Base-by-base conservation (phyloP, 495 filamentous ascomycete genomes). In the Jackrogersella minutella region DNA sequence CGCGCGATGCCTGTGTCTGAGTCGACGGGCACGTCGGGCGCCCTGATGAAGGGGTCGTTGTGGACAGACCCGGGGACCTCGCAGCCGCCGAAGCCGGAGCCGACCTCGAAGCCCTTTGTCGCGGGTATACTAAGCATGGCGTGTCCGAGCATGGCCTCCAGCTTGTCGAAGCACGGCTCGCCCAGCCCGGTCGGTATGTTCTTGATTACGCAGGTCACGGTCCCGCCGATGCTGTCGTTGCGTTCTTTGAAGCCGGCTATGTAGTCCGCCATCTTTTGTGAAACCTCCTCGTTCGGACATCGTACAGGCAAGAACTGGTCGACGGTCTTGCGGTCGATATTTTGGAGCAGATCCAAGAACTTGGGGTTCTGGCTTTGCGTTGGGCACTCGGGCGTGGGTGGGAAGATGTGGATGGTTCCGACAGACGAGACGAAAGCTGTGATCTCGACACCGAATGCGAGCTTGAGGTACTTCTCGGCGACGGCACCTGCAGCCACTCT, bases 81-180 rank as follows among this genome's bases (percentile, higher is more conserved):
- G 71, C 89, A 93, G 53, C 93, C 93, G 40, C 86, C 88, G 76
- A 98, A 97, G 16, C 95, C 95, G 52, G 92, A 96, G 50, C 96
- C 95, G 70, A 99, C 89, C 72, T 98, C 94, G 78, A 99, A 98
- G 52, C 91, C 93, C 78, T 99, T 99, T 19, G 94, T 97, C 5
- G 95, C 95, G 9, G 95, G 96, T 74, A 99, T 96, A 76, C 89
- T 93, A 66, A 99, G 88, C 95, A 99, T 98, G 24, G 93, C 95
- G 70, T 98, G 95, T 31, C 88, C 96, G 24, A 99, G 86, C 77
- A 88, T 89, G 17, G 95, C 95, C 78, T 99, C 95, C 30, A 99
- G 84, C 81, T 98, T 98, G 75, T 97, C 93, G 79, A 99, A 99
- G 77, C 87, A 90, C 5, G 95, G 95, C 82, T 99, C 95, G 36